Evolutionary conservation across 2,329 filamentous ascomycete genomes (phyloP).

Genomic region (Bipolaris bicolor): DNA sequence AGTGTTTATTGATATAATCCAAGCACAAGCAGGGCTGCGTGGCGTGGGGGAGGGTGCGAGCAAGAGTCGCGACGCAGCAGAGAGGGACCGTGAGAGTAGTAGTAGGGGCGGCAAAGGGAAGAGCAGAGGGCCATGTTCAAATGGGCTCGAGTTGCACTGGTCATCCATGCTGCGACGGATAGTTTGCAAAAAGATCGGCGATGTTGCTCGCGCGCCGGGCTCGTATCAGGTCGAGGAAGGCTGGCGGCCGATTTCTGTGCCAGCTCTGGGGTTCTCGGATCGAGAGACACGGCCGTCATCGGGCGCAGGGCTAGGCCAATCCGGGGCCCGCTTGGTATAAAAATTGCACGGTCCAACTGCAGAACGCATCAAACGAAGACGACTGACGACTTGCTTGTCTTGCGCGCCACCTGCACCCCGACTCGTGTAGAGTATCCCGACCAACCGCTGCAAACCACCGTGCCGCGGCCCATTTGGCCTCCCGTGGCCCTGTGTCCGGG

Average conservation of each 20-base stretch:
- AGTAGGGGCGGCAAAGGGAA: not conserved
- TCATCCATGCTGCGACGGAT: conserved; percentile 27
- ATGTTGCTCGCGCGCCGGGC: conserved; percentile 28
- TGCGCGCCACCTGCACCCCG: conserved; percentile 7
- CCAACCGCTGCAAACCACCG: conserved; percentile 1
- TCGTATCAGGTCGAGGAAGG: conserved; percentile 18
- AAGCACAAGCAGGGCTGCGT: conserved; percentile 3
- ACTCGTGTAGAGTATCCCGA: conserved; percentile 10
- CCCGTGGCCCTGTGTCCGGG: conserved; percentile 1
- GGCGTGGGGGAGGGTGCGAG: conserved; percentile 3
- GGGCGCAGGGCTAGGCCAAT: conserved; percentile 16
- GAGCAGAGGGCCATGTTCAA: conserved; percentile 14
- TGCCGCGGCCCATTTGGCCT: conserved; percentile 2
- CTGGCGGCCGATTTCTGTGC: conserved; percentile 27
- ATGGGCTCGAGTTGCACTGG: conserved; percentile 23
- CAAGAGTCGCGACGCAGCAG: not conserved
- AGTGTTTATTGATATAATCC: conserved; percentile 5
- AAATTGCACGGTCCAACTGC: conserved; percentile 11
- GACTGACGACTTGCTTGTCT: conserved; percentile 15
- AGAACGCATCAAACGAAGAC: conserved; percentile 4
- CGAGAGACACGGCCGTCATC: conserved; percentile 28
- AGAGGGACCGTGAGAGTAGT: not conserved
- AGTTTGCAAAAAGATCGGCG: conserved; percentile 22
- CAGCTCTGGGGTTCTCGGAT: conserved; percentile 27
- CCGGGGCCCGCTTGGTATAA: conserved; percentile 13